Conservation (phyloP, 2,329 filamentous ascomycete species). For the Colletotrichum echinochloae region DNA sequence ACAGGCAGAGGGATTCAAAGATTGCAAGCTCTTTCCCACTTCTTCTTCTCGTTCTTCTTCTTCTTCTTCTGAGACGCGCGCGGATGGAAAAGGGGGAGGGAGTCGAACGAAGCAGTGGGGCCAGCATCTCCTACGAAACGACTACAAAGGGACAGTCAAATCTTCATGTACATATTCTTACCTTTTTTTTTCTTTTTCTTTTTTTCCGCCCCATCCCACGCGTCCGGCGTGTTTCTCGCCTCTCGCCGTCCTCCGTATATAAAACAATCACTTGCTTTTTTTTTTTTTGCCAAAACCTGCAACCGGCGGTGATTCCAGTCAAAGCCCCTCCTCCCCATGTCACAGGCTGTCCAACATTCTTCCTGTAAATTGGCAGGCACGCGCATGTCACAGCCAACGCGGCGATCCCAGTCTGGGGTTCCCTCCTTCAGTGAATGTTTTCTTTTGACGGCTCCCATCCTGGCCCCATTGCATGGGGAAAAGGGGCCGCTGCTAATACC, state of each 20-base stretch:
- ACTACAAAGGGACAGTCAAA: background rate
- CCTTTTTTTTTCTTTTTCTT: too few relatives aligned
- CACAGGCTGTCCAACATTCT: too few relatives aligned
- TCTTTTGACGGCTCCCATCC: background rate
- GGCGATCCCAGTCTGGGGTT: background rate
- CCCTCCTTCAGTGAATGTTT: background rate
- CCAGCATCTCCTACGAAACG: constrained; percentile 18
- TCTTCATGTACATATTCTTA: constrained; percentile 35
- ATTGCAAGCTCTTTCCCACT: constrained; percentile 5
- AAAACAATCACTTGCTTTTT: constrained; percentile 39
- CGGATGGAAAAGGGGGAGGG: constrained; percentile 29
- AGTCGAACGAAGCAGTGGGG: constrained; percentile 1
- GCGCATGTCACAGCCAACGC: background rate
- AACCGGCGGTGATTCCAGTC: background rate
- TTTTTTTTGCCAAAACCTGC: background rate
- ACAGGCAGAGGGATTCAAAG: constrained; percentile 19
- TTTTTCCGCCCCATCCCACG: too few relatives aligned
- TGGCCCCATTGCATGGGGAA: background rate
- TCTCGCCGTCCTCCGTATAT: constrained; percentile 28
- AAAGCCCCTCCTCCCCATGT: background rate
- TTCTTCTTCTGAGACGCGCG: background rate
- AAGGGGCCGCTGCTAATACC: background rate
- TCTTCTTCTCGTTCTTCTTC: background rate
- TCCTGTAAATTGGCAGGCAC: too few relatives aligned
- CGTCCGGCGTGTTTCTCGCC: constrained; percentile 13